Conservation (phyloP, 768 basidiomycete genomes). For the Auricularia sp. region DNA sequence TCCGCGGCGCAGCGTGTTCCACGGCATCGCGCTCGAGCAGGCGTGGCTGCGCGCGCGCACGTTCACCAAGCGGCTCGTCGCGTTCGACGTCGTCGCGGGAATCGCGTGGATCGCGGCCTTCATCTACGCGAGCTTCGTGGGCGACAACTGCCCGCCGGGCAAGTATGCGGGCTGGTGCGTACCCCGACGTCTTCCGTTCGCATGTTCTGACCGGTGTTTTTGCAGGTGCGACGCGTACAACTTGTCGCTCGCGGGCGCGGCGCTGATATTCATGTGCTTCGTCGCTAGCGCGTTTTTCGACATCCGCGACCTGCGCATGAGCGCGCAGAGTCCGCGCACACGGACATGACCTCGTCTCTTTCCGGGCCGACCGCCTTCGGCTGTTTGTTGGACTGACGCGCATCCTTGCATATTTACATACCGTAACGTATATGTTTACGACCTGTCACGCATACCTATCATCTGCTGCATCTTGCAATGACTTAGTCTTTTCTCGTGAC, state of each 20-base stretch:
- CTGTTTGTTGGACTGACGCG: background rate
- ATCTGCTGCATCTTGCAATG: no score
- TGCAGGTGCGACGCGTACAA: constrained; percentile 4
- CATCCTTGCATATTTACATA: no score
- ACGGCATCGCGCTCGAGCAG: constrained; percentile 53
- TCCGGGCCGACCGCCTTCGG: background rate
- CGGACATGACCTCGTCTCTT: constrained; percentile 18
- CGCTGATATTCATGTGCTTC: constrained; percentile 47
- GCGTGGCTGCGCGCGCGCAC: constrained; percentile 49
- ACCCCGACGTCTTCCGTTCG: no score
- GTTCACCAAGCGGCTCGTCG: constrained; percentile 42
- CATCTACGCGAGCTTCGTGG: constrained; percentile 44
- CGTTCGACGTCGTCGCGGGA: constrained; percentile 38
- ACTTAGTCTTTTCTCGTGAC: no score
- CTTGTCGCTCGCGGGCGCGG: constrained; percentile 45
- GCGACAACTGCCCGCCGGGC: constrained; percentile 55
- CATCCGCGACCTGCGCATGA: constrained; percentile 53
- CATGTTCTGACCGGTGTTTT: background rate
- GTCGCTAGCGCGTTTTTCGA: constrained; percentile 51
- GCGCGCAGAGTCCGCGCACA: constrained; percentile 55
- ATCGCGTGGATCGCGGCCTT: constrained; percentile 51
- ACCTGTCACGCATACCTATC: no score
- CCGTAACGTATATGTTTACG: no score
- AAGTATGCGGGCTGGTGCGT: constrained; percentile 54
- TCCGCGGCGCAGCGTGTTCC: constrained; percentile 41